Evolutionary conservation across 164 flowering plant species (phyloP), one percentile per base, ranked within the genome.

Genomic region (Dillenia suffruticosa): DNA sequence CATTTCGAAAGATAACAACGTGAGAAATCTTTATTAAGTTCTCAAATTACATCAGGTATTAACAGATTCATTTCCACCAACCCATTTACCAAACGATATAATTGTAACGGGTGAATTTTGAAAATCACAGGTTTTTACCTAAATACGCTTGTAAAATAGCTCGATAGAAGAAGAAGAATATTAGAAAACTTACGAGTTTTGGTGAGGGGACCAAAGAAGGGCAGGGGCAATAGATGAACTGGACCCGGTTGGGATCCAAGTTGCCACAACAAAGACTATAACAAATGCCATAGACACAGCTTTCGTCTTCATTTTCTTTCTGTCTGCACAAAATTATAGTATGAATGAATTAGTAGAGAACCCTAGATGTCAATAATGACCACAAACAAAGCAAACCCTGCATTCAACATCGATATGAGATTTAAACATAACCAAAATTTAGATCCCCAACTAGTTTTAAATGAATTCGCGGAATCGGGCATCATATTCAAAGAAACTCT

Each of bases 171-270:
- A 43, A 44, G 8, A 19, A 22, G 10, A 56, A 45, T 40, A 72
- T 62, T 12, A 17, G 10, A 52, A 50, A 13, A 5, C 76, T 12
- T 72, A 75, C 83, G 66, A 73, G 61, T 72, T 64, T 48, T 63
- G 66, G 63, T 82, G 72, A 12, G 81, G 69, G 55, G 87, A 82
- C 91, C 91, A 88, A 10, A 88, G 68, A 61, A 88, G 80, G 9
- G 90, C 90, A 40, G 95, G 88, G 51, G 53, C 76, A 9, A 87
- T 82, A 11, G 73, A 64, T 16, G 69, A 56, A 56, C 72, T 62
- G 44, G 69, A 59, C 16, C 72, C 78, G 43, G 46, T n/a, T 1
- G 63, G 66, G 9, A 72, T 7, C 54, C 61, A 70, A 61, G 64
- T 53, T 43, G 61, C 54, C n/a, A 73, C 56, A 14, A 79, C 49